A percentile compares a stretch with the other conserved stretches of the same genome.
These are phyloP conservation scores for Agaricus bisporus DNA, from an alignment of 768 basidiomycete species.

Conservation along the genomic window DNA sequence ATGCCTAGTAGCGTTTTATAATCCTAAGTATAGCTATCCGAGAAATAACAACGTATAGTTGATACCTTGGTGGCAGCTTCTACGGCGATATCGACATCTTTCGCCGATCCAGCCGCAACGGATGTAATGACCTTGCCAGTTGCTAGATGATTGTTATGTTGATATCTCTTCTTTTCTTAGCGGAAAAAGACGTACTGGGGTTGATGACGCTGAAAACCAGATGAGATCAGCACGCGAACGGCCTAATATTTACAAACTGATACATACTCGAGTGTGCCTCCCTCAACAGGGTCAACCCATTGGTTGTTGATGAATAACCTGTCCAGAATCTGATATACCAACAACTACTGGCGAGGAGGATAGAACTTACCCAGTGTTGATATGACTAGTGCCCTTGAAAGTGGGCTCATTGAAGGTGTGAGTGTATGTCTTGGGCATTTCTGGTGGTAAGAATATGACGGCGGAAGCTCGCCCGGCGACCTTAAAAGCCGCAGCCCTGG, in stretches of 20 bases:
- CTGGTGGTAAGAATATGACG: no score
- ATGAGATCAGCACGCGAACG: background rate
- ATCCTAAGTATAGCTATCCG: background rate
- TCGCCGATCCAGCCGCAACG: constrained; percentile 43
- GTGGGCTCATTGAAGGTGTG: constrained; percentile 46
- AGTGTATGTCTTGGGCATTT: constrained; percentile 32
- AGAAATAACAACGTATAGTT: background rate
- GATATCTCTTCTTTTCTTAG: background rate
- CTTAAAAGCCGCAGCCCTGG: no score
- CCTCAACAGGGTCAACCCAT: constrained; percentile 20
- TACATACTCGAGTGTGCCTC: constrained; percentile 17
- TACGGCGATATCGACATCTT: constrained; percentile 49
- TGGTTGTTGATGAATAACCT: constrained; percentile 20
- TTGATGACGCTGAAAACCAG: constrained; percentile 40
- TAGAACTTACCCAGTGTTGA: constrained; percentile 44
- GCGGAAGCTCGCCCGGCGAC: no score
- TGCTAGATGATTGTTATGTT: constrained; percentile 25
- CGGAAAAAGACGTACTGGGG: constrained; percentile 26
- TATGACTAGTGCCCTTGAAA: constrained; percentile 52
- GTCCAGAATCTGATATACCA: background rate
- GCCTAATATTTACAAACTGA: constrained; percentile 1
- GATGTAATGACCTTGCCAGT: constrained; percentile 50
- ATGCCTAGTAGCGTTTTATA: constrained; percentile 18
- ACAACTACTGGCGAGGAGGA: background rate
- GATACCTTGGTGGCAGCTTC: constrained; percentile 42